Percentiles rank a stretch among this genome's conserved stretches.
phyloP scores from a whole-genome alignment of 2,329 filamentous ascomycete species.

The Botrytis cinerea region DNA sequence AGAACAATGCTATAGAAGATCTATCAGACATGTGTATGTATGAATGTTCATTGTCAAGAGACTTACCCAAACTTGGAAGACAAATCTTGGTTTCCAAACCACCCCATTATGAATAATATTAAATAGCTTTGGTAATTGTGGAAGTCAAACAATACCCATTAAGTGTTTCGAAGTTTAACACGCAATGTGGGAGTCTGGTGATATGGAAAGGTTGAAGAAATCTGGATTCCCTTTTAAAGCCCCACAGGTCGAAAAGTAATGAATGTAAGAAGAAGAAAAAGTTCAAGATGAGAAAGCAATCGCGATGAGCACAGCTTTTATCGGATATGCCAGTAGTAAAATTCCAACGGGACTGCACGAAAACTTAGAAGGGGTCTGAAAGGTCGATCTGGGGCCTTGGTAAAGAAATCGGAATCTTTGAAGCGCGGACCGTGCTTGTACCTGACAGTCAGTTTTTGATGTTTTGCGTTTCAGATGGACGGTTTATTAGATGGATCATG shows the following conservation, averaged over 20 bases:
- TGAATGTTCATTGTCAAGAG: neutral
- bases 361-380: constrained; percentile 8
- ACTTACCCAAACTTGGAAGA: constrained; percentile 22
- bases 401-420: constrained; percentile 1
- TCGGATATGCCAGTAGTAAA: constrained; percentile 5
- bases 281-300: constrained; percentile 6
- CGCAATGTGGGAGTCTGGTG: neutral
- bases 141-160: neutral
- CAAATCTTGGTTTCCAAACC: constrained; percentile 21
- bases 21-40: neutral
- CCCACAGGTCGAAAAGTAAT: neutral
- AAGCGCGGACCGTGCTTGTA: constrained; percentile 2
- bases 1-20: constrained; percentile 13
- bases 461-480: constrained; percentile 1
- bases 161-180: neutral
- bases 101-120: constrained; percentile 25
- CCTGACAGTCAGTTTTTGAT: constrained; percentile 11
- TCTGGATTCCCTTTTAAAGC: neutral
- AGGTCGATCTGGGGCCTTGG: neutral
- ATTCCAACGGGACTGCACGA: neutral
- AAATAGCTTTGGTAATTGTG: neutral
- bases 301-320: constrained; percentile 8
- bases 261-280: constrained; percentile 10
- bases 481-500: neutral
- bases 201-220: neutral